phyloP scores from a whole-genome alignment of 2,329 filamentous ascomycete genomes.

The Pestalotiopsis sp. region DNA sequence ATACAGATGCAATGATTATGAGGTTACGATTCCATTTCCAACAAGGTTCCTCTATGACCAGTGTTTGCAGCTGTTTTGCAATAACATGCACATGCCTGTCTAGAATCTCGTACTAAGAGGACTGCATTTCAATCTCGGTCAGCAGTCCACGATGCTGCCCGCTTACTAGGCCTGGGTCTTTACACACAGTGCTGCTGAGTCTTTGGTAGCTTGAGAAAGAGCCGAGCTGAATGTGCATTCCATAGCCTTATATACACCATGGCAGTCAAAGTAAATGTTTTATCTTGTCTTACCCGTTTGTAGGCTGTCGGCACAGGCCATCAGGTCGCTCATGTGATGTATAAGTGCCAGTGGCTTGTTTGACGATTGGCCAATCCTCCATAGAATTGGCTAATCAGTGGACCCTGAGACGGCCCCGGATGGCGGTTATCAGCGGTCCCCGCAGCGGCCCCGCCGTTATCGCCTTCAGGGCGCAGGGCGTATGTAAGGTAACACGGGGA shows the following conservation, averaged over 20 bases:
- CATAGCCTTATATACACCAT: neutral
- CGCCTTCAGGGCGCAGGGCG: neutral
- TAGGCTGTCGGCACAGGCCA: neutral
- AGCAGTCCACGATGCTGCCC: too few species aligned
- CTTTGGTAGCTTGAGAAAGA: neutral
- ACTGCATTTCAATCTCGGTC: too few species aligned
- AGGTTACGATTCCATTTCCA: too few species aligned
- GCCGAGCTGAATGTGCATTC: neutral
- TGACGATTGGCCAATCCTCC: neutral
- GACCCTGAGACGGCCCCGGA: neutral
- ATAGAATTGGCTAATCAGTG: neutral
- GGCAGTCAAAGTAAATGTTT: neutral
- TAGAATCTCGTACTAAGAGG: too few species aligned
- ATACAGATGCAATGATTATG: too few species aligned
- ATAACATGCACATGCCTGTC: too few species aligned
- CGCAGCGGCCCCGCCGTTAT: neutral
- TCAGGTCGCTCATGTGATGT: neutral
- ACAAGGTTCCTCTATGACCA: too few species aligned
- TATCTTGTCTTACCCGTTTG: neutral
- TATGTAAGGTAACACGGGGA: neutral
- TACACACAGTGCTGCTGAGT: too few species aligned
- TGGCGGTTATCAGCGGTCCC: neutral
- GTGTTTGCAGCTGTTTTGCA: too few species aligned
- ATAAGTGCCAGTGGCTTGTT: neutral
- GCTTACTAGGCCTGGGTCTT: too few species aligned